These are phyloP conservation scores for Vicia sativa DNA, from an alignment of 306 rosid genomes.

Conservation along the genomic window DNA sequence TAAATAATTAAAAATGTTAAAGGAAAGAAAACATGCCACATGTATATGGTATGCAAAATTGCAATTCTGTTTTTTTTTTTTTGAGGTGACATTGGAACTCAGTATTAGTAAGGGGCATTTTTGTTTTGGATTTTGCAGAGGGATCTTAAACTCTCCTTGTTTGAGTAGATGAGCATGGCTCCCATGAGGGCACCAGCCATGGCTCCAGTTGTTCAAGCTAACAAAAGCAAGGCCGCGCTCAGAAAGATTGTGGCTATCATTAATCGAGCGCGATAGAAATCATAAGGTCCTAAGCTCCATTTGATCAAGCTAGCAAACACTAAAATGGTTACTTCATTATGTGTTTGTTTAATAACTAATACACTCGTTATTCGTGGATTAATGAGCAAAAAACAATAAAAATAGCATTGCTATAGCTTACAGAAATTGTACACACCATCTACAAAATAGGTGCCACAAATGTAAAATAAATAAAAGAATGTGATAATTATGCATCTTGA, in stretches of 20 bases:
- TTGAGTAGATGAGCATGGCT: neutral
- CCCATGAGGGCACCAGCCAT: neutral
- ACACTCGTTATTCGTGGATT: neutral
- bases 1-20: too few species aligned
- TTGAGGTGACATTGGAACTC: neutral
- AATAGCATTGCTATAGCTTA: neutral
- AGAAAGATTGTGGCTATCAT: neutral
- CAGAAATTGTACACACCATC: neutral
- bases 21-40: too few species aligned
- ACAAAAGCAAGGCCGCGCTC: neutral
- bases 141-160: neutral
- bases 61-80: neutral
- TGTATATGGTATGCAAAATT: too few species aligned
- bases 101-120: neutral
- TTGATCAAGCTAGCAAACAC: neutral
- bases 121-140: neutral
- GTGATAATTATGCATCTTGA: slow-evolving; percentile 21
- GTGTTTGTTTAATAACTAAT: neutral
- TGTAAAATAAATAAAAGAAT: neutral
- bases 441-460: slow-evolving; percentile 5
- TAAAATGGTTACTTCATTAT: neutral
- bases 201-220: neutral
- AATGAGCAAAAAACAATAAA: neutral
- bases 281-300: neutral
- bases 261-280: neutral